Percentiles rank a stretch among this genome's conserved stretches.
Conservation (phyloP, 345 rosid genomes). For the Rhodomyrtus tomentosa region DNA sequence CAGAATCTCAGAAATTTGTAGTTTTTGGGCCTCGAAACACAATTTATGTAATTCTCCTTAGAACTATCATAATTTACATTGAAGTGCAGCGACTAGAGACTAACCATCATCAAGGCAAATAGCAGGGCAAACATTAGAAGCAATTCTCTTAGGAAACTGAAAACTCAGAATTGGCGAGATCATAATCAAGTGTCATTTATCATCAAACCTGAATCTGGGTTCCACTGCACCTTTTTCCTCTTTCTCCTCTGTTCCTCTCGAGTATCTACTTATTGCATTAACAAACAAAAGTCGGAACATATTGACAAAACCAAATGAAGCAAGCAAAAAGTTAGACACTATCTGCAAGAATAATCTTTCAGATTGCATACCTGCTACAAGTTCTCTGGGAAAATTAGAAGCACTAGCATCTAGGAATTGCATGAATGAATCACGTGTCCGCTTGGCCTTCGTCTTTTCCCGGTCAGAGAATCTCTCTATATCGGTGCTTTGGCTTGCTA, state of each 20-base stretch:
- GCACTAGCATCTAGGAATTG: constrained; percentile 21
- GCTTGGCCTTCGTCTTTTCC: constrained; percentile 20
- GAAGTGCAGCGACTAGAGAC: not conserved
- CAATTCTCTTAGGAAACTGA: not conserved
- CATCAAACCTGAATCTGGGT: constrained; percentile 27
- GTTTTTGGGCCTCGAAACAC: not conserved
- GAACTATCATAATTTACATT: not conserved
- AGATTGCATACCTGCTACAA: constrained; percentile 28
- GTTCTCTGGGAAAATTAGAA: constrained; percentile 41
- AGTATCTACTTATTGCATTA: constrained; percentile 13
- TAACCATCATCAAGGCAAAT: not conserved
- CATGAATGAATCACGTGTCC: constrained; percentile 22
- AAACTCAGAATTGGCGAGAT: not conserved
- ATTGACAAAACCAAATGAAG: not conserved
- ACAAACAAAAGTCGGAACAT: not conserved
- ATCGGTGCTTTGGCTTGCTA: constrained; percentile 24
- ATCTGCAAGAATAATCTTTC: not conserved
- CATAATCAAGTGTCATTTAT: not conserved
- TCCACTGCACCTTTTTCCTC: constrained; percentile 33
- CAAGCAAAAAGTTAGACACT: not conserved
- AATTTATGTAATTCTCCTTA: not conserved
- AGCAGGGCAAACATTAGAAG: not conserved
- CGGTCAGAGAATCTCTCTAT: constrained; percentile 42
- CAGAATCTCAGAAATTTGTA: not conserved
- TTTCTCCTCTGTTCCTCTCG: constrained; percentile 5